A percentile compares a stretch with the other conserved stretches of the same genome.
Evolutionary conservation across 2,329 filamentous ascomycete genomes (phyloP).

Genomic region (Aspergillus uvarum): DNA sequence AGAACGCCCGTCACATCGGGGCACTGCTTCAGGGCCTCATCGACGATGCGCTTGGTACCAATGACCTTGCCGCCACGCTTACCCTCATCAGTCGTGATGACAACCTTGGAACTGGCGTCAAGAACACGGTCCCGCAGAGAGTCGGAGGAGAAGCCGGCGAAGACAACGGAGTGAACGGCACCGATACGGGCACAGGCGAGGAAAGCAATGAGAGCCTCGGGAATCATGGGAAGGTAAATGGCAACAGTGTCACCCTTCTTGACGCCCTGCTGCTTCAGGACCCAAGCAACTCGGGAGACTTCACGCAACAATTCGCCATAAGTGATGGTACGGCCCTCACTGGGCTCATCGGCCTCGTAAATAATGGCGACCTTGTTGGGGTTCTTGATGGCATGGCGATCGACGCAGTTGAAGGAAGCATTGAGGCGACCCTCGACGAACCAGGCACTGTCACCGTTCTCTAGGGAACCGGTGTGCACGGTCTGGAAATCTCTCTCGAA

Average conservation of each 20-base stretch:
- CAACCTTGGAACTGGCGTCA: slow-evolving; percentile 85
- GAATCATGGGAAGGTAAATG: slow-evolving; percentile 98
- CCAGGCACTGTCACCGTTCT: slow-evolving; percentile 84
- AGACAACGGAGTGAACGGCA: slow-evolving; percentile 94
- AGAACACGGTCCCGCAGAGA: slow-evolving; percentile 92
- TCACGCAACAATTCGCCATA: slow-evolving; percentile 91
- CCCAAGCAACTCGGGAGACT: slow-evolving; percentile 83
- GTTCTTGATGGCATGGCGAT: slow-evolving; percentile 93
- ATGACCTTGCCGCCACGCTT: slow-evolving; percentile 97
- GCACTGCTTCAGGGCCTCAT: slow-evolving; percentile 95
- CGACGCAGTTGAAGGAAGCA: slow-evolving; percentile 95
- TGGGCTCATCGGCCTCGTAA: slow-evolving; percentile 93
- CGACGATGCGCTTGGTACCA: slow-evolving; percentile 98
- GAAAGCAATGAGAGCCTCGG: slow-evolving; percentile 87
- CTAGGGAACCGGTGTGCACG: slow-evolving; percentile 73
- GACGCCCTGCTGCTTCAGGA: slow-evolving; percentile 92
- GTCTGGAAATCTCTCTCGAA: slow-evolving; percentile 94
- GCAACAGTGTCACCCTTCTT: slow-evolving; percentile 96
- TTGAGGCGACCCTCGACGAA: slow-evolving; percentile 93
- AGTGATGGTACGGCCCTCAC: slow-evolving; percentile 82
- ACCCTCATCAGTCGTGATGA: slow-evolving; percentile 96
- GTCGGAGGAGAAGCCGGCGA: slow-evolving; percentile 95
- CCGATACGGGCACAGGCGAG: slow-evolving; percentile 90
- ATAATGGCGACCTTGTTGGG: slow-evolving; percentile 94
- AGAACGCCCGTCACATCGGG: slow-evolving; percentile 81